These are phyloP conservation scores for Trichoderma oligosporum DNA, from an alignment of 2,329 filamentous ascomycete genomes.

Conservation along the genomic window DNA sequence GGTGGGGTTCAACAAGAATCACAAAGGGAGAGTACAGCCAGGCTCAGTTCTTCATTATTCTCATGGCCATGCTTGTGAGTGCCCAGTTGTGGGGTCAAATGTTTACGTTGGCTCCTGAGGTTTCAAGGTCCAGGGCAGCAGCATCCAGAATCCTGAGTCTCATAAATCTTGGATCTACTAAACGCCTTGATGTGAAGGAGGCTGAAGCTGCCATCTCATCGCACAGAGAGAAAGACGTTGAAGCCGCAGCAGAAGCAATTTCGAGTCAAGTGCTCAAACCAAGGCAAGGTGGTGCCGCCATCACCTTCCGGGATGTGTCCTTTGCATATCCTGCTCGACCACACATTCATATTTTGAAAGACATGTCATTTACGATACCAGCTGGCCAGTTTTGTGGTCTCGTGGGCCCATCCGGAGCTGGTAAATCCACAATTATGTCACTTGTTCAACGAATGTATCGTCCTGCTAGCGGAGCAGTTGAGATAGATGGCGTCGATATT, in stretches of 20 bases:
- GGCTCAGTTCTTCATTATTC: constrained; percentile 71
- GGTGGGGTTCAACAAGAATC: constrained; percentile 73
- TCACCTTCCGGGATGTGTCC: constrained; percentile 55
- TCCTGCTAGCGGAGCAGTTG: constrained; percentile 39
- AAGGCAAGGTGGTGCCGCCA: constrained; percentile 39
- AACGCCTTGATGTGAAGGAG: constrained; percentile 23
- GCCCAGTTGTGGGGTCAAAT: constrained; percentile 71
- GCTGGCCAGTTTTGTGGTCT: constrained; percentile 60
- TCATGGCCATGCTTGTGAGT: constrained; percentile 67
- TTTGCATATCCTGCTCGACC: constrained; percentile 65
- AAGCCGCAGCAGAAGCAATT: constrained; percentile 33
- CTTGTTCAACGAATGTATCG: constrained; percentile 50
- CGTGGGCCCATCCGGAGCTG: constrained; percentile 62
- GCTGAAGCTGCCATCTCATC: constrained; percentile 15
- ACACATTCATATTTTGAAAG: constrained; percentile 53
- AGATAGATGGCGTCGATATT: constrained; percentile 47
- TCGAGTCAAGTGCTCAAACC: neutral
- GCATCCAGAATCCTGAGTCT: constrained; percentile 54
- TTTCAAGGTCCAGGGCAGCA: constrained; percentile 63
- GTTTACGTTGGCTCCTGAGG: constrained; percentile 70
- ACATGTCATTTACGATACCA: constrained; percentile 53
- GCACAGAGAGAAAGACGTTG: constrained; percentile 34
- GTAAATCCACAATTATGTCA: constrained; percentile 63
- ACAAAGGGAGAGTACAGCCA: constrained; percentile 59
- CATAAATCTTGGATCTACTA: constrained; percentile 42